phyloP scores from a whole-genome alignment of 345 rosid species.

The Geranium rotundifolium region DNA sequence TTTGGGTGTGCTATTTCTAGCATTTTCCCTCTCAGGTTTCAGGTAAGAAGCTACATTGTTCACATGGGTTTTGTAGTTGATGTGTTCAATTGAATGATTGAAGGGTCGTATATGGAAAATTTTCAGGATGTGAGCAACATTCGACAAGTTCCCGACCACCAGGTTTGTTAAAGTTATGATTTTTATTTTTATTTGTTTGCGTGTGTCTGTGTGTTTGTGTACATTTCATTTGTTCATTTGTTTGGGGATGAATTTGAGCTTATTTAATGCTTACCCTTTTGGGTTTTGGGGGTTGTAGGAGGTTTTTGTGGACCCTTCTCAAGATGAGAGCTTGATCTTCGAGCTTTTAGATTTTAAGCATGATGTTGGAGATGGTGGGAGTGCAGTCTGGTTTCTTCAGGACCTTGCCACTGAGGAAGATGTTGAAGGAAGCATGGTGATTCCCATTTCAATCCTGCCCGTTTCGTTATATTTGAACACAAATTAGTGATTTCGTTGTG shows the following conservation, averaged over 20 bases:
- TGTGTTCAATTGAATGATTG: neutral
- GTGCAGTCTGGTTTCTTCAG: constrained; percentile 68
- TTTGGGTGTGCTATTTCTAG: constrained; percentile 58
- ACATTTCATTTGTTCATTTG: neutral
- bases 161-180: constrained; percentile 25
- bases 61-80: neutral
- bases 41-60: constrained; percentile 20
- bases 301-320: constrained; percentile 64
- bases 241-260: neutral
- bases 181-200: neutral
- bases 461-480: neutral
- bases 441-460: neutral
- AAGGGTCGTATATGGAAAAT: neutral
- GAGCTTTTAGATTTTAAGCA: constrained; percentile 68
- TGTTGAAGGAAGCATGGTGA: constrained; percentile 56
- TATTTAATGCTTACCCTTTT: neutral
- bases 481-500: no score
- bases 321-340: constrained; percentile 76
- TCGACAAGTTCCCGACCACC: constrained; percentile 69
- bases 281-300: constrained; percentile 33
- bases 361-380: constrained; percentile 45
- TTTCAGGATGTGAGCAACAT: constrained; percentile 60
- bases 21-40: constrained; percentile 44
- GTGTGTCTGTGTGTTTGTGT: neutral
- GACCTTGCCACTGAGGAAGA: constrained; percentile 71